Base-by-base conservation (phyloP, 768 basidiomycete species). In the Tulasnella sp. region DNA sequence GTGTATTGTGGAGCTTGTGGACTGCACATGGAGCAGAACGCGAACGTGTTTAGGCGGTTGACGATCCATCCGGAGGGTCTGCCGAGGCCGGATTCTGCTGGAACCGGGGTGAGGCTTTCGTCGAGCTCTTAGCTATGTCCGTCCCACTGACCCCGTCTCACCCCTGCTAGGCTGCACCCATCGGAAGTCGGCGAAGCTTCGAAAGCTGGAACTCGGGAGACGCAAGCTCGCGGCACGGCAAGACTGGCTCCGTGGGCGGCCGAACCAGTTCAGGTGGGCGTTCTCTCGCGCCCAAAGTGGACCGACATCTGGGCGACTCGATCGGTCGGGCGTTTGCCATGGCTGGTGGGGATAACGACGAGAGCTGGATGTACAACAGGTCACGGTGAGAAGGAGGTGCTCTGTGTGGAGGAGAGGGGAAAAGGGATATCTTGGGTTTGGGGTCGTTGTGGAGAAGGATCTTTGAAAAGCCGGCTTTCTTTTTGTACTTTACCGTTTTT, bases 1-100 rank as follows among this genome's bases (percentile, higher is more conserved):
- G 61, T 67, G 2, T 67, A 67, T 32, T 67, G 61, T n/a, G 61
- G 61, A n/a, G 26, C 61, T 32, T 67, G 61, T 16, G 61, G 61
- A 11, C 13, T 67, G 61, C 61, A 67, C 61, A 67, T 67, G 61
- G 61, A 67, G 61, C 61, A 67, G 61, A 67, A 67, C 61, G 61
- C 55, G 4, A 67, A 67, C 16, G 61, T 67, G 3, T 67, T 67
- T 29, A 67, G 61, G 26, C 3, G 61, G 61, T 67, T 67, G 61
- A 67, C 61, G 61, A 67, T 67, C 26, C 61, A 67, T 67, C 61
- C 61, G 6, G 61, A 67, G 61, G 61, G 61, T 29, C n/a, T 67
- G 61, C 61, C 61, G 61, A 67, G 61, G 32, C 61, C 61, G 23
- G 61, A 67, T 67, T 67, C 61, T 5, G 61, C 32, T 26, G 61